phyloP scores from a whole-genome alignment of 148 eudicot species.

The Rhododendron mucronatum region DNA sequence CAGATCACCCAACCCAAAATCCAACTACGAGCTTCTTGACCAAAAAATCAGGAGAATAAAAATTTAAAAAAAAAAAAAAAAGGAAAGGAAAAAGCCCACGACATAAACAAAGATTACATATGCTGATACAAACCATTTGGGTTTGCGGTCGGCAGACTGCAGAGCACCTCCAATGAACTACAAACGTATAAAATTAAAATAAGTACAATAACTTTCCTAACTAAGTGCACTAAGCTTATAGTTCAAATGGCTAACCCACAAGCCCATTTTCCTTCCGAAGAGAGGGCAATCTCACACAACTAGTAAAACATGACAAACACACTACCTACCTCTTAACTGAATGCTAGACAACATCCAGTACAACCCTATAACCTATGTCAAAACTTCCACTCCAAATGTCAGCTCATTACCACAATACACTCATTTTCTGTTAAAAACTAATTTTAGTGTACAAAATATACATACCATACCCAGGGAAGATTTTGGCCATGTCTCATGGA shows the following conservation, averaged over 20 bases:
- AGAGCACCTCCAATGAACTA: slow-evolving; percentile 5
- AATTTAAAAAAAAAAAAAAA: no score
- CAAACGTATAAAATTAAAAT: background rate
- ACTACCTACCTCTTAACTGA: background rate
- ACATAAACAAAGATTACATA: background rate
- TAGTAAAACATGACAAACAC: background rate
- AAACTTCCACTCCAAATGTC: background rate
- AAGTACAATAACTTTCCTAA: background rate
- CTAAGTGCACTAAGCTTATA: background rate
- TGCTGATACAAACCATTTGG: background rate
- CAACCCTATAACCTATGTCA: background rate
- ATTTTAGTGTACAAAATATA: background rate
- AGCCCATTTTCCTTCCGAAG: background rate
- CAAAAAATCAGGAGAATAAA: background rate
- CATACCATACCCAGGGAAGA: background rate
- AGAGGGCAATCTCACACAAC: background rate
- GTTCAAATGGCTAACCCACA: background rate
- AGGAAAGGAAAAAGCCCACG: background rate
- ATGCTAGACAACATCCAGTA: background rate
- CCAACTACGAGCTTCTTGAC: background rate
- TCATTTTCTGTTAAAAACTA: background rate
- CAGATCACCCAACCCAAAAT: background rate
- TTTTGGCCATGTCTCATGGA: background rate
- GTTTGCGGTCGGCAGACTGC: background rate
- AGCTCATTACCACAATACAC: background rate